These are phyloP conservation scores for Annona cherimola DNA, from an alignment of 164 flowering plant species.

Conservation along the genomic window DNA sequence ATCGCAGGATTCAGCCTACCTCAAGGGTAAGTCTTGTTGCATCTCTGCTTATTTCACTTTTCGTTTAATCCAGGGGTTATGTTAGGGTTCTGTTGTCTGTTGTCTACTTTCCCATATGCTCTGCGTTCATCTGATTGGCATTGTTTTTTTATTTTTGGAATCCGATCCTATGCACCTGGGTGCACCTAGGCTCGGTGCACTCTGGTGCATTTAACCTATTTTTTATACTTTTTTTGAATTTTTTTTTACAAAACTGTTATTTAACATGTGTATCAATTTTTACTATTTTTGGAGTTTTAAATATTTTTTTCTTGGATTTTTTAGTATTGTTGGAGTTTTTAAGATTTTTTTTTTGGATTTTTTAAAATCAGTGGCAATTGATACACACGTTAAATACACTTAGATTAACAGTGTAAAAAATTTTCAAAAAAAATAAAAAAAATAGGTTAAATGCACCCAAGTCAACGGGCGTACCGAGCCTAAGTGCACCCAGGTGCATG, in stretches of 20 bases:
- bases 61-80: neutral
- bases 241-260: no score
- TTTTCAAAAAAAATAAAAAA: no score
- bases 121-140: neutral
- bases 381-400: no score
- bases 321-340: neutral
- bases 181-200: no score
- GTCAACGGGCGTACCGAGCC: no score
- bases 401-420: no score
- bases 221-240: no score
- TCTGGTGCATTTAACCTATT: no score
- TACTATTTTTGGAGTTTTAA: no score
- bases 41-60: neutral
- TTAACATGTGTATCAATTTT: no score
- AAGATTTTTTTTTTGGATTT: neutral
- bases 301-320: neutral
- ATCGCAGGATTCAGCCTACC: conserved; percentile 94
- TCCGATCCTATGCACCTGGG: neutral
- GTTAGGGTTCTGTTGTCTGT: neutral
- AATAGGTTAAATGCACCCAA: no score
- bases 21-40: conserved; percentile 57
- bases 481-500: neutral
- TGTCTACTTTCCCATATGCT: neutral
- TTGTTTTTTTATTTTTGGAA: neutral
- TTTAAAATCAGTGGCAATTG: neutral